Base-by-base conservation (phyloP, 208 protist genomes). In the Herpetomonas tarakana region DNA sequence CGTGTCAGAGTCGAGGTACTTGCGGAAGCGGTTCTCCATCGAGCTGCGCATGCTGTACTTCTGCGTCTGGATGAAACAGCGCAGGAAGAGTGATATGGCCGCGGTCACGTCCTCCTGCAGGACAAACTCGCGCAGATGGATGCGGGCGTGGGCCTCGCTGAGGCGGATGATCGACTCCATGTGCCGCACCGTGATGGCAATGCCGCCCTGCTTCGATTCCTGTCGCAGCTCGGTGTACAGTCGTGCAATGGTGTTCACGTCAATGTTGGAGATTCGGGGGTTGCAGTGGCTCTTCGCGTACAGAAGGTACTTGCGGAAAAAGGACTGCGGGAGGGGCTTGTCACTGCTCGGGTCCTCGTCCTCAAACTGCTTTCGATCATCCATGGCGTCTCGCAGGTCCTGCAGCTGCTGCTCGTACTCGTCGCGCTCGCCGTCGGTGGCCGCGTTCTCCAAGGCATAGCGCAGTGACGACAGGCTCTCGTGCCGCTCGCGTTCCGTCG, bases 161-260 rank as follows among this genome's bases (percentile, higher is more conserved):
- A 99, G 91, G 51, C 99, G 91, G 39, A 99, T 94, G 27, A 99
- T 93, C 0, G 96, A 98, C 87, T 99, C 99, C 58, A 99, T 88
- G 74, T 99, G 96, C 26, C 99, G 89, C 52, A 99, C 97, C 0
- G 98, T 99, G 69, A 99, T 99, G 2, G 94, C 74, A 12, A 98
- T 89, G 52, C 97, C 97, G 44, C 94, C 92, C 49, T 92, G 87
- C 69, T 85, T 86, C 14, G 87, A 86, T 66, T 99, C 97, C 61
- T 93, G 76, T 47, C 99, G 86, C 52, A 99, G 85, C 51, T 99
- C 92, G 11, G 89, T 91, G 78, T 99, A 99, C 12, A 99, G 74
- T 2, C 92, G 68, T 7, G 80, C 71, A 9, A 99, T 88, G 47
- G 96, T 98, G 63, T 99, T 92, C 19, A 72, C 77, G 53, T 98